A percentile compares a stretch with the other conserved stretches of the same genome.
These are phyloP conservation scores for Scorias spongiosa DNA, from an alignment of 2,329 filamentous ascomycete genomes.

Conservation along the genomic window DNA sequence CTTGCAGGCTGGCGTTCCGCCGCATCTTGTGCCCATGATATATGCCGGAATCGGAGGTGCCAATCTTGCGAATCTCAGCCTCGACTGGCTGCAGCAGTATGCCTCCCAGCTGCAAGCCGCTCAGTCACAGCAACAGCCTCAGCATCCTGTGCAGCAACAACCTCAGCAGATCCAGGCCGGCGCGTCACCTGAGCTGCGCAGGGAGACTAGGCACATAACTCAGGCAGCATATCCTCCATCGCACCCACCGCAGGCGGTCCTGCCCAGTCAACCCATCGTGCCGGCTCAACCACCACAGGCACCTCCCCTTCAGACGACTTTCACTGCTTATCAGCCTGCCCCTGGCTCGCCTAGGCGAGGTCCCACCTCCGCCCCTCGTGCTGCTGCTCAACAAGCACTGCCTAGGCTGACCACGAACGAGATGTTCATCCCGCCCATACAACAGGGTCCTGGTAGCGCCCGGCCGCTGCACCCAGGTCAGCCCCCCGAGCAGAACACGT, in stretches of 20 bases:
- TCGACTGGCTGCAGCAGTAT: conserved; percentile 37
- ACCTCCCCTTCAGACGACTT: conserved; percentile 24
- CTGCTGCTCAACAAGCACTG: conserved; percentile 31
- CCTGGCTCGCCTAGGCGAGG: conserved; percentile 13
- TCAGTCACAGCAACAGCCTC: conserved; percentile 27
- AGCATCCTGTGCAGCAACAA: conserved; percentile 13
- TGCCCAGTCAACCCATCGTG: conserved; percentile 23
- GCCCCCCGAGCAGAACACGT: conserved; percentile 45
- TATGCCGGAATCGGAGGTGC: conserved; percentile 37
- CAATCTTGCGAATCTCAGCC: conserved; percentile 31
- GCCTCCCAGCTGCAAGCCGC: conserved; percentile 29
- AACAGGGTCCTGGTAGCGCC: conserved; percentile 20
- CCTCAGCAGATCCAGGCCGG: conserved; percentile 4
- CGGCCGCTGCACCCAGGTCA: conserved; percentile 33
- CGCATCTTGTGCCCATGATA: conserved; percentile 37
- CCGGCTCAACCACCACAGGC: conserved; percentile 20
- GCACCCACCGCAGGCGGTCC: conserved; percentile 15
- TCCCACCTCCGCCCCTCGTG: conserved; percentile 28
- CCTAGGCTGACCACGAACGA: conserved; percentile 38
- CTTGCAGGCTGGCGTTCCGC: conserved; percentile 35
- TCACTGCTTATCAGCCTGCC: conserved; percentile 22
- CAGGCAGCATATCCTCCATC: conserved; percentile 17
- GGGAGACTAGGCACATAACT: conserved; percentile 28
- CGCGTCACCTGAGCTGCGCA: conserved; percentile 25
- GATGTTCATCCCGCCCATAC: conserved; percentile 26